These are phyloP conservation scores for Pleurotus tuoliensis DNA, from an alignment of 768 basidiomycete species.

Conservation along the genomic window DNA sequence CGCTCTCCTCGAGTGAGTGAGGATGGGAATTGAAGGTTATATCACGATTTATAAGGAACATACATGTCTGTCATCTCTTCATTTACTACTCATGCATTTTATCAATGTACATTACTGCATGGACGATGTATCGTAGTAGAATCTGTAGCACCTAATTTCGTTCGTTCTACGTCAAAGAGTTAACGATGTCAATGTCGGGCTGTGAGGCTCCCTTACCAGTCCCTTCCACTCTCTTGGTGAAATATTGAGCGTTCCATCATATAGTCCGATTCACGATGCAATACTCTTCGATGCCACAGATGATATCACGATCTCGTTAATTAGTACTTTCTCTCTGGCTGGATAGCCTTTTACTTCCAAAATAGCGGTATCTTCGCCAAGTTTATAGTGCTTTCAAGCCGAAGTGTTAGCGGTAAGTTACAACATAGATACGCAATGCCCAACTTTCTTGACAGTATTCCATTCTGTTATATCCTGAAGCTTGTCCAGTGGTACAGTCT, in stretches of 20 bases:
- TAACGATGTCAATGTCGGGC: too few relatives aligned
- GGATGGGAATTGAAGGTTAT: neutral
- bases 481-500: slow-evolving; percentile 40
- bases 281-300: slow-evolving; percentile 82
- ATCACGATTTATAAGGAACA: too few relatives aligned
- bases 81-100: too few relatives aligned
- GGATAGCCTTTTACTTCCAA: slow-evolving; percentile 28
- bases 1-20: neutral
- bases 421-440: too few relatives aligned
- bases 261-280: slow-evolving; percentile 18
- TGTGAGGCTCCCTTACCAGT: too few relatives aligned
- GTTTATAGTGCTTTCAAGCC: slow-evolving; percentile 58
- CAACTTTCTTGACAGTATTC: slow-evolving; percentile 69
- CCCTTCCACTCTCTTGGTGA: too few relatives aligned
- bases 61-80: too few relatives aligned
- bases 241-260: neutral
- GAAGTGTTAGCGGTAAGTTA: too few relatives aligned
- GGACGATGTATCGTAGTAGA: too few relatives aligned
- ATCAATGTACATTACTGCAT: too few relatives aligned
- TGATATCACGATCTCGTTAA: slow-evolving; percentile 72
- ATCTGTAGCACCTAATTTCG: too few relatives aligned
- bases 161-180: too few relatives aligned
- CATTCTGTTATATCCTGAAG: slow-evolving; percentile 62
- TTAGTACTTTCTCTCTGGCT: slow-evolving; percentile 30
- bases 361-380: slow-evolving; percentile 49